Percentiles rank a stretch among this genome's conserved stretches.
phyloP scores from a whole-genome alignment of 768 basidiomycete species.

The Cystobasidium onofrii region DNA sequence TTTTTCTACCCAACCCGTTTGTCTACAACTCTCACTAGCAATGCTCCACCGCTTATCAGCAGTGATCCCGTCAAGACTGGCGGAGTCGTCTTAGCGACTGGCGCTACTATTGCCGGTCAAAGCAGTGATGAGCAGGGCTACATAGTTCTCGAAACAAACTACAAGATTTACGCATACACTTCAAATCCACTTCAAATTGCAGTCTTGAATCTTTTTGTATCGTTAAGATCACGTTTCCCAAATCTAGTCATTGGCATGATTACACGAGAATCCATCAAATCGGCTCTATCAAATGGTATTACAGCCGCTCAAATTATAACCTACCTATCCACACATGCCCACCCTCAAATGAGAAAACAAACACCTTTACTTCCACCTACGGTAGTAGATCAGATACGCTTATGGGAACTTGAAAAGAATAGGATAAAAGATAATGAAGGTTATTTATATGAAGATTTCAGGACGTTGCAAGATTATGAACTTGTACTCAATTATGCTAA shows the following conservation, averaged over 20 bases:
- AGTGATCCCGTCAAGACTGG: constrained; percentile 49
- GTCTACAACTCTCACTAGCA: constrained; percentile 87
- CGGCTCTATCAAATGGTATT: constrained; percentile 87
- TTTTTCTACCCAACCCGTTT: constrained; percentile 90
- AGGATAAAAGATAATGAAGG: constrained; percentile 81
- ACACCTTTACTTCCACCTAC: constrained; percentile 91
- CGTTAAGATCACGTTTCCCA: constrained; percentile 85
- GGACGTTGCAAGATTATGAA: constrained; percentile 77
- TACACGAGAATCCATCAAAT: constrained; percentile 89
- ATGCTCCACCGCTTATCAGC: constrained; percentile 56
- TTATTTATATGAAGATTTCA: constrained; percentile 74
- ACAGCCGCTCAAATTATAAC: constrained; percentile 97
- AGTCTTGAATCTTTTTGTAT: constrained; percentile 85
- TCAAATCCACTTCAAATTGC: constrained; percentile 94
- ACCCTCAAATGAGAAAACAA: constrained; percentile 95
- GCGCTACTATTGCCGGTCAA: constrained; percentile 52
- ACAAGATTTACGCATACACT: constrained; percentile 95
- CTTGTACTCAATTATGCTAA: constrained; percentile 76
- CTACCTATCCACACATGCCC: constrained; percentile 87
- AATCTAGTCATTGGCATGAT: constrained; percentile 94
- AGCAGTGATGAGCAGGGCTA: constrained; percentile 59
- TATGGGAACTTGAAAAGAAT: constrained; percentile 95
- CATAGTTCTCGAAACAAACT: constrained; percentile 95
- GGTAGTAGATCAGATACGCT: constrained; percentile 91
- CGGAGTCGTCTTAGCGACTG: constrained; percentile 52